Evolutionary conservation across 2,329 filamentous ascomycete genomes (phyloP), one percentile per base, ranked within the genome.

Genomic region (Teratosphaeria zuluensis): DNA sequence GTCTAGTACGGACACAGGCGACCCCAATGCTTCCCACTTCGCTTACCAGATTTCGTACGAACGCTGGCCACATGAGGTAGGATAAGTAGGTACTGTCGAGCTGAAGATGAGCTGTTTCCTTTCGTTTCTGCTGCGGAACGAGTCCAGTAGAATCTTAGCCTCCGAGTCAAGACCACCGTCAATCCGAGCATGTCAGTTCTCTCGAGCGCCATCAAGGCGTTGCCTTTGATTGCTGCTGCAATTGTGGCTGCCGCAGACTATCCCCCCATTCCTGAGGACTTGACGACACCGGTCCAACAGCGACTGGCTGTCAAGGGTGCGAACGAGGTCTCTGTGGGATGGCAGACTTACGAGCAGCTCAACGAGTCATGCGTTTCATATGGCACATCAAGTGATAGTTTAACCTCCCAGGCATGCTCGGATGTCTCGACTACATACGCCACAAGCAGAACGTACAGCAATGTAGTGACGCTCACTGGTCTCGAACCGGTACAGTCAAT

Each of bases 301-400:
- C 78, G 81, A 4, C 71, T 83, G 56, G 76, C 80, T 19, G 72
- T 82, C 11, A 77, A 77, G 52, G 79, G 78, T 1, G 74, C 77
- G 0, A 77, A 77, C 61, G 71, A 80, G 81, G 63, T 56, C 6
- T 78, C 78, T 0, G 71, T 84, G 38, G 80, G 77, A 0, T 84
- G 81, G 81, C 83, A 83, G 65, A 84, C 81, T 0, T 84, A 82
- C 64, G 61, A 75, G 58, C 64, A 78, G 61, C 64, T 80, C 14
- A 66, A 64, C 58, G 65, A 75, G 42, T 69, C 77, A 12, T 84
- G 81, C 58, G 81, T 84, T 4, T 63, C 75, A 51, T 84, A 82
- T 64, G 81, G 81, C 53, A 76, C 72, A 2, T 76, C 77, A 0
- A 69, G 67, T 38, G 61, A 63, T 55, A 64, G 65, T 7, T 74